Conservation (phyloP, 176 grass and related monocot genomes). For the Hyparrhenia diplandra region DNA sequence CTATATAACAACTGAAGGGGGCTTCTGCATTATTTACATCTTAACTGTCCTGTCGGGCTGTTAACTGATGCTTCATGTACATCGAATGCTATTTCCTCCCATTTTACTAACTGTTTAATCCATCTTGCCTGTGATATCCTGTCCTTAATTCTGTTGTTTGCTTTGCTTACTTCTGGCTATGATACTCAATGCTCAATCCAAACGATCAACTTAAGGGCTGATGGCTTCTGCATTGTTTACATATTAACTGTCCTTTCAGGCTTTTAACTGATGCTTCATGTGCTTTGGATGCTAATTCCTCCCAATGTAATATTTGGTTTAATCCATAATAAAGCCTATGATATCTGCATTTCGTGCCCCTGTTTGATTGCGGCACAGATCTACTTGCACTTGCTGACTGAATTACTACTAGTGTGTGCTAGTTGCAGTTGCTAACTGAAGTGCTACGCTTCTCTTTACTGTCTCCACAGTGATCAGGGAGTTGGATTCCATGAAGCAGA, state of each 20-base stretch:
- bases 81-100: no score
- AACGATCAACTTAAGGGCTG: neutral
- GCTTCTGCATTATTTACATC: no score
- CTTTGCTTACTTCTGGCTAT: neutral
- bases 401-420: neutral
- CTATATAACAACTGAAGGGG: no score
- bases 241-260: neutral
- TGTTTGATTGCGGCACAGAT: neutral
- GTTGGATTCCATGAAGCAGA: conserved; percentile 70
- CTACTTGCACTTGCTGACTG: neutral
- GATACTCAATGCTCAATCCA: neutral
- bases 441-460: neutral
- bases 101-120: no score
- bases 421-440: neutral
- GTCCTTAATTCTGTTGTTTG: neutral
- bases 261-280: neutral
- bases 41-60: no score
- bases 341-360: neutral
- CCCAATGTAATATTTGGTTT: neutral
- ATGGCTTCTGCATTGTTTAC: neutral
- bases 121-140: no score
- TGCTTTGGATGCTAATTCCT: neutral
- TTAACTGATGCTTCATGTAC: no score
- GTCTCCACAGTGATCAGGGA: conserved; percentile 72
- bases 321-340: no score